Conservation (phyloP, 2,329 filamentous ascomycete genomes). For the Pezizomycotina sp. region DNA sequence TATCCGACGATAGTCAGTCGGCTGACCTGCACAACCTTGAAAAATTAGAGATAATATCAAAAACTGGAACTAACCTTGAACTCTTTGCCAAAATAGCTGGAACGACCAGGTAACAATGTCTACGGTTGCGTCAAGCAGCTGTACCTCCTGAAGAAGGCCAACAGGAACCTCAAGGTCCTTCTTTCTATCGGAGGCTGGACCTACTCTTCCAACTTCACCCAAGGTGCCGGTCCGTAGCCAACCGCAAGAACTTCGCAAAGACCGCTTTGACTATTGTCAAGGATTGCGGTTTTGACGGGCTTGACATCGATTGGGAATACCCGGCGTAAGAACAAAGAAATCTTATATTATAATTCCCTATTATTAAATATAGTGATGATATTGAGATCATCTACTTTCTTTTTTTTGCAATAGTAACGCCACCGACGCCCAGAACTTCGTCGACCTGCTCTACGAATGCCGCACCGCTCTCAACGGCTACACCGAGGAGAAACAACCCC, state of each 20-base stretch:
- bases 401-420: slow-evolving; percentile 24
- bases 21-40: too few species aligned
- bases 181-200: slow-evolving; percentile 71
- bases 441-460: slow-evolving; percentile 41
- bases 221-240: slow-evolving; percentile 42
- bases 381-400: background rate
- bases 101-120: slow-evolving; percentile 42
- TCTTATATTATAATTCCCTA: background rate
- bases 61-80: too few species aligned
- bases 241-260: slow-evolving; percentile 49
- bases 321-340: too few species aligned
- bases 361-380: background rate
- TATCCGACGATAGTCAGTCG: too few species aligned
- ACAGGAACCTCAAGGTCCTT: slow-evolving; percentile 62
- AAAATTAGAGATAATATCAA: too few species aligned
- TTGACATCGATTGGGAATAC: slow-evolving; percentile 56
- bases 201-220: slow-evolving; percentile 53
- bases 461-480: slow-evolving; percentile 45
- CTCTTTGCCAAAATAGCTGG: slow-evolving; percentile 12
- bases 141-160: slow-evolving; percentile 55
- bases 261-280: slow-evolving; percentile 60
- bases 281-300: slow-evolving; percentile 60
- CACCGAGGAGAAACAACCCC: slow-evolving; percentile 30
- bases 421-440: slow-evolving; percentile 41
- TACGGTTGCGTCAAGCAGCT: slow-evolving; percentile 68